phyloP scores from a whole-genome alignment of 345 rosid genomes.

The Gossypium anomalum region DNA sequence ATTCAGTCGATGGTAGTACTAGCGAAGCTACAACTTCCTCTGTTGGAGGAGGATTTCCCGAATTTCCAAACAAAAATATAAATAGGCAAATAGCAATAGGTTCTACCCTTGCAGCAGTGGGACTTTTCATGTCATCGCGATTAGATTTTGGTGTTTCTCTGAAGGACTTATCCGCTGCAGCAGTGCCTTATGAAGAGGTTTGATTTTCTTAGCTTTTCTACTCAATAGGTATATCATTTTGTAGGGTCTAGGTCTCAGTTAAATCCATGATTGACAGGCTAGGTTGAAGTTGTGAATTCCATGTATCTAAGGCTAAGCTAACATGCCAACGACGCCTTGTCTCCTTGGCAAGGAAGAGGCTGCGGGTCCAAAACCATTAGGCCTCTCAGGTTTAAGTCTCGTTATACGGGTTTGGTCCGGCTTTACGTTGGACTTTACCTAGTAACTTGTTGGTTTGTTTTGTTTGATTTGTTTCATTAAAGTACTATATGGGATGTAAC shows the following conservation, averaged over 20 bases:
- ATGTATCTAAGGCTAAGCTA: not conserved
- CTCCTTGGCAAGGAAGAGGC: not conserved
- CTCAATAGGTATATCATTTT: not conserved
- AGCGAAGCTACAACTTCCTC: constrained; percentile 24
- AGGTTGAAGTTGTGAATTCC: not conserved
- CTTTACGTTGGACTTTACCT: not conserved
- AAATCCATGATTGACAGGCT: not conserved
- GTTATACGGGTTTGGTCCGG: not conserved
- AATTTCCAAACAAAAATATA: constrained; percentile 56
- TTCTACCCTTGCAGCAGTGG: constrained; percentile 50
- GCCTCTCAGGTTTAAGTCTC: not conserved
- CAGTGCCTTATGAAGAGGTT: constrained; percentile 74
- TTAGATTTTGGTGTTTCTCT: constrained; percentile 76
- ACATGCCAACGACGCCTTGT: not conserved
- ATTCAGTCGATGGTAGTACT: constrained; percentile 18
- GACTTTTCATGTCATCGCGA: constrained; percentile 53
- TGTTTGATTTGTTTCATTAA: not conserved
- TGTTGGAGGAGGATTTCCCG: constrained; percentile 38
- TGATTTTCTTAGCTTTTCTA: not conserved
- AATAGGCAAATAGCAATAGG: constrained; percentile 50
- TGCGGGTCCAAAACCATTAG: not conserved
- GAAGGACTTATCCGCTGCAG: constrained; percentile 66
- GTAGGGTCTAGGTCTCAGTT: not conserved
- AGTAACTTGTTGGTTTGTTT: not conserved
- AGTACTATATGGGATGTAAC: not conserved